Conservation (phyloP, 148 eudicot species). For the Vaccinium macrocarpon region DNA sequence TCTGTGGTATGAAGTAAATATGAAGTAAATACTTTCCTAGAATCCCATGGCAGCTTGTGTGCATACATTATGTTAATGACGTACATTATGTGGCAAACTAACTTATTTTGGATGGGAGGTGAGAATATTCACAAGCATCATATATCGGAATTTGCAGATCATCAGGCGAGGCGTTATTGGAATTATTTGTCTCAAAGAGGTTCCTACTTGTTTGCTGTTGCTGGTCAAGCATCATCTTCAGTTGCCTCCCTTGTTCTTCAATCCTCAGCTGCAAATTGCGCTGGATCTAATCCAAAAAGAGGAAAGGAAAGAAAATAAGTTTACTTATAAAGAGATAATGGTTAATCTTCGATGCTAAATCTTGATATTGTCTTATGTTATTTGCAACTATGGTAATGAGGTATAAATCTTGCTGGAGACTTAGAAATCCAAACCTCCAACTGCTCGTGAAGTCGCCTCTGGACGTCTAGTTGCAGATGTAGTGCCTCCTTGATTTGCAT, state of each 20-base stretch:
- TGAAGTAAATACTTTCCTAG: not conserved
- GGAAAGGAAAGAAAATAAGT: not conserved
- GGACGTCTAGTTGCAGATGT: conserved; percentile 73
- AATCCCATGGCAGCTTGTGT: not conserved
- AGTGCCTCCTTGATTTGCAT: conserved; percentile 66
- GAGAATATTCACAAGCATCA: conserved; percentile 32
- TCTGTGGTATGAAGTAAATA: not conserved
- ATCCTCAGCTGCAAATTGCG: conserved; percentile 71
- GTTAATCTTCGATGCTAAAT: not conserved
- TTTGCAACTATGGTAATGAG: not conserved
- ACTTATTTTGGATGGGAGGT: conserved; percentile 31
- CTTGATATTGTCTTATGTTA: not conserved
- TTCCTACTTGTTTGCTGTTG: conserved; percentile 46
- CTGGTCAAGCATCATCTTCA: conserved; percentile 74
- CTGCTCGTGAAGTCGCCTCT: conserved; percentile 78
- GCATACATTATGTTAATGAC: not conserved
- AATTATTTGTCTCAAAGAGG: conserved; percentile 28
- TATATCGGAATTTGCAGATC: conserved; percentile 31
- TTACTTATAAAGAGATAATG: not conserved
- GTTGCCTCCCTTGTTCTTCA: conserved; percentile 82
- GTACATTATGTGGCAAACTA: not conserved
- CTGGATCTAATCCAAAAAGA: conserved; percentile 49
- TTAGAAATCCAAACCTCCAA: conserved; percentile 45
- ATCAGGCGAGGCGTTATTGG: conserved; percentile 22
- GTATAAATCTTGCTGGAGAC: not conserved